phyloP scores from a whole-genome alignment of 768 basidiomycete genomes.

The Galerina sulciceps region DNA sequence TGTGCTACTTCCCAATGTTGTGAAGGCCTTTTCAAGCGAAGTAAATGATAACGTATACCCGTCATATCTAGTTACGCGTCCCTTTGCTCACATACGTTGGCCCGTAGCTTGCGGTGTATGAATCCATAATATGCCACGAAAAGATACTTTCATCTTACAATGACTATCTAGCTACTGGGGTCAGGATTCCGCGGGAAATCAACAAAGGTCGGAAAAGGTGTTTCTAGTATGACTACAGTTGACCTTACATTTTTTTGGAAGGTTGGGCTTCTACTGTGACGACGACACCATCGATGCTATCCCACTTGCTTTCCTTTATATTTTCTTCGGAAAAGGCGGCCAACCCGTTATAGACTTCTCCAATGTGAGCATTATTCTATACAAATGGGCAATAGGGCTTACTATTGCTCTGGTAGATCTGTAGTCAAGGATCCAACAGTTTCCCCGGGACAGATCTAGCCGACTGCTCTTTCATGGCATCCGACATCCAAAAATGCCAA shows the following conservation, averaged over 20 bases:
- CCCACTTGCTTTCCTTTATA: conserved; percentile 62
- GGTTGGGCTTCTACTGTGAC: conserved; percentile 63
- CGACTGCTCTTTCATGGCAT: conserved; percentile 63
- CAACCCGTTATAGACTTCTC: conserved; percentile 65
- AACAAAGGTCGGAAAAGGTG: conserved; percentile 33
- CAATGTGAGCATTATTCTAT: conserved; percentile 44
- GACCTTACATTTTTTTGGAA: conserved; percentile 11
- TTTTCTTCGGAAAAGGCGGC: conserved; percentile 64
- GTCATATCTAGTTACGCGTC: neutral
- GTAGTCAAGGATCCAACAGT: conserved; percentile 49
- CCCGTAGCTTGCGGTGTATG: conserved; percentile 41
- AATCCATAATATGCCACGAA: neutral
- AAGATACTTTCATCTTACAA: neutral
- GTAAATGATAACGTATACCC: conserved; percentile 41
- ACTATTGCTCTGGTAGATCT: conserved; percentile 44
- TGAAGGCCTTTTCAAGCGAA: conserved; percentile 35
- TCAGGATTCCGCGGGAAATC: conserved; percentile 41
- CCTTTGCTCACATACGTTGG: neutral
- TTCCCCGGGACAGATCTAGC: conserved; percentile 67
- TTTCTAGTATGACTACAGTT: neutral
- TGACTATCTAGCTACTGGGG: conserved; percentile 42
- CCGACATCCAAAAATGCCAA: conserved; percentile 70
- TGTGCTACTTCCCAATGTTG: conserved; percentile 18
- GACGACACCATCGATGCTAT: conserved; percentile 66
- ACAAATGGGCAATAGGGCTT: neutral